phyloP scores from a whole-genome alignment of 2,329 filamentous ascomycete species.

The Microascus cirrosus region DNA sequence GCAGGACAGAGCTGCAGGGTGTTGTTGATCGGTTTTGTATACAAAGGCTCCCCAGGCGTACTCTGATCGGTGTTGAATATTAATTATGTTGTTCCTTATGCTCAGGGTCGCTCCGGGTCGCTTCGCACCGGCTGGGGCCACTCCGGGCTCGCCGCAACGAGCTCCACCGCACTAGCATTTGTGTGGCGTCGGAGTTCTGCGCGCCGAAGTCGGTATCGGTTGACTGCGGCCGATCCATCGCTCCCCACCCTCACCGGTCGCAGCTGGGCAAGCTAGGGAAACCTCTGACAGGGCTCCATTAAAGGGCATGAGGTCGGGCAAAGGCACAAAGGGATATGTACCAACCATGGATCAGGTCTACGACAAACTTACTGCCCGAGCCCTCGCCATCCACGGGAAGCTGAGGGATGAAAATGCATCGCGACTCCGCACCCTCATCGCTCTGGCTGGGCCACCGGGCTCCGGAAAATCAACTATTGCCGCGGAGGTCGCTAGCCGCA shows the following conservation, averaged over 20 bases:
- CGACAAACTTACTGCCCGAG: not conserved
- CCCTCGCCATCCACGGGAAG: not conserved
- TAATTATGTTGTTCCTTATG: not conserved
- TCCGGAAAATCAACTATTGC: not conserved
- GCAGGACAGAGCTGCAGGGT: not conserved
- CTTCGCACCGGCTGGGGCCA: not conserved
- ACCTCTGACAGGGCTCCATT: not conserved
- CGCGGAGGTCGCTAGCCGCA: not conserved
- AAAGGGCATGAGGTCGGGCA: not conserved
- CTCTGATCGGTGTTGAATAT: not conserved
- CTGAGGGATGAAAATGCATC: not conserved
- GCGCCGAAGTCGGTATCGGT: not conserved
- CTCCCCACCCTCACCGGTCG: not conserved
- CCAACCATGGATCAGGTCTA: not conserved
- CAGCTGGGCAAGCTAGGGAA: not conserved
- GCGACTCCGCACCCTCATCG: not conserved
- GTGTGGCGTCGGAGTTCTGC: not conserved
- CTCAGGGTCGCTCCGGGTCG: not conserved
- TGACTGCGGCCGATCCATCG: not conserved
- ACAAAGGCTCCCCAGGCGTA: not conserved
- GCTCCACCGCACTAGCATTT: not conserved
- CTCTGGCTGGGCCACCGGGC: not conserved
- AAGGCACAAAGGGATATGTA: not conserved
- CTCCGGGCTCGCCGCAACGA: not conserved
- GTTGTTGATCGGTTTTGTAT: not conserved